Conservation (phyloP, 2,329 filamentous ascomycete genomes). For the Phialemoniopsis sp. region DNA sequence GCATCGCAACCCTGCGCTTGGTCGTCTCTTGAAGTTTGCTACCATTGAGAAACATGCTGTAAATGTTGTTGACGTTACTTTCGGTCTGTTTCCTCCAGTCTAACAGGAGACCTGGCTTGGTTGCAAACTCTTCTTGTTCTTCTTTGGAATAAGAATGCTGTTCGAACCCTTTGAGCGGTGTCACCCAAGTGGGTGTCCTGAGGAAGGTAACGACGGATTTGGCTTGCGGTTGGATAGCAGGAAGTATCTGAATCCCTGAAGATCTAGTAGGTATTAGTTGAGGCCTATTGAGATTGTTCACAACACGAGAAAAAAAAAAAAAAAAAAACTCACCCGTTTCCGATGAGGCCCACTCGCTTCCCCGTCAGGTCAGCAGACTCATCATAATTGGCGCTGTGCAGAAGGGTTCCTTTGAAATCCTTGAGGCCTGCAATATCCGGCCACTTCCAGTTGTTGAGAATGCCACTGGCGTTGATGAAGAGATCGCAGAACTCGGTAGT, state of each 20-base stretch:
- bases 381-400: conserved; percentile 23
- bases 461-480: conserved; percentile 10
- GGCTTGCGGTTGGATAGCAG: conserved; percentile 9
- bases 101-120: conserved; percentile 7
- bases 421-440: conserved; percentile 25
- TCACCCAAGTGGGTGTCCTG: conserved; percentile 7
- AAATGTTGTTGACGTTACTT: conserved; percentile 7
- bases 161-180: conserved; percentile 8
- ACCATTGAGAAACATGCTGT: conserved; percentile 8
- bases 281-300: too few relatives aligned
- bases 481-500: conserved; percentile 11
- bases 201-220: conserved; percentile 10
- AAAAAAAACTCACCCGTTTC: conserved; percentile 12
- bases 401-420: conserved; percentile 18
- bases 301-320: background rate
- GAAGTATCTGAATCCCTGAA: conserved; percentile 22
- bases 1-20: conserved; percentile 2
- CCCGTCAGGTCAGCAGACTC: conserved; percentile 19
- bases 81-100: conserved; percentile 9
- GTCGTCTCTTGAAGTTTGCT: conserved; percentile 1
- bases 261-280: conserved; percentile 8
- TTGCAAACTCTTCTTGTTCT: conserved; percentile 9
- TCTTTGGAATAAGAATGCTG: conserved; percentile 8
- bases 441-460: conserved; percentile 16
- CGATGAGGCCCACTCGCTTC: conserved; percentile 22